Conservation (phyloP, 2,329 filamentous ascomycete genomes). For the Lachnellula occidentalis region DNA sequence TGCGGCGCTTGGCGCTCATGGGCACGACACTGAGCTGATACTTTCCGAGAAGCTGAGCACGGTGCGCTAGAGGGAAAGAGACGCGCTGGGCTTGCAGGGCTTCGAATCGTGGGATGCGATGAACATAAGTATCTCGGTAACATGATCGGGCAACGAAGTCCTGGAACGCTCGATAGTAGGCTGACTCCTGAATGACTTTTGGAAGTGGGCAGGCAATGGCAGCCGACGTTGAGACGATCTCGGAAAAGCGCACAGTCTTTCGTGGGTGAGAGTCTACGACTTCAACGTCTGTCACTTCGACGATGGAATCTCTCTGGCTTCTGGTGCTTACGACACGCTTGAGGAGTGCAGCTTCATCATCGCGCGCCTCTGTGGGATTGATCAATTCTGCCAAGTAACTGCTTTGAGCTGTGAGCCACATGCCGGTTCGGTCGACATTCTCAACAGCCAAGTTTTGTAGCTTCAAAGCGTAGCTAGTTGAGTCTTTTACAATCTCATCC, state of each 20-base stretch:
- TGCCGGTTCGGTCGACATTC: conserved; percentile 78
- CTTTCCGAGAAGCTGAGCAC: conserved; percentile 77
- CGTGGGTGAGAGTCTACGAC: conserved; percentile 42
- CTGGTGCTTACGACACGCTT: conserved; percentile 26
- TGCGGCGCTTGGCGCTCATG: conserved; percentile 64
- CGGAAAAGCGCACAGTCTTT: conserved; percentile 73
- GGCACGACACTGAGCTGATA: conserved; percentile 70
- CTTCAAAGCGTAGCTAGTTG: conserved; percentile 68
- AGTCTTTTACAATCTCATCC: conserved; percentile 61
- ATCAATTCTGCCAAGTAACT: conserved; percentile 67
- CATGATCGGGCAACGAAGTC: conserved; percentile 63
- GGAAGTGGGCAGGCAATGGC: conserved; percentile 44
- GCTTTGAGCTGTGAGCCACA: conserved; percentile 81
- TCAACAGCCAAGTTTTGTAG: conserved; percentile 63
- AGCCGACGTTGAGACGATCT: conserved; percentile 28
- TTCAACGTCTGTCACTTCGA: conserved; percentile 35
- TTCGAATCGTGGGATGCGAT: conserved; percentile 80
- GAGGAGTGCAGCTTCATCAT: conserved; percentile 29
- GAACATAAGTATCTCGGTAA: conserved; percentile 72
- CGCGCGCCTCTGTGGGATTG: conserved; percentile 44
- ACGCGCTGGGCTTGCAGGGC: conserved; percentile 79
- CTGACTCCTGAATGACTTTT: conserved; percentile 56
- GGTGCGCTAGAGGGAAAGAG: conserved; percentile 65
- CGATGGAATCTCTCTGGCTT: conserved; percentile 18
- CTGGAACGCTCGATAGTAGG: conserved; percentile 86